Evolutionary conservation across 2,329 filamentous ascomycete genomes (phyloP).

Genomic region (Alternaria arbusti): DNA sequence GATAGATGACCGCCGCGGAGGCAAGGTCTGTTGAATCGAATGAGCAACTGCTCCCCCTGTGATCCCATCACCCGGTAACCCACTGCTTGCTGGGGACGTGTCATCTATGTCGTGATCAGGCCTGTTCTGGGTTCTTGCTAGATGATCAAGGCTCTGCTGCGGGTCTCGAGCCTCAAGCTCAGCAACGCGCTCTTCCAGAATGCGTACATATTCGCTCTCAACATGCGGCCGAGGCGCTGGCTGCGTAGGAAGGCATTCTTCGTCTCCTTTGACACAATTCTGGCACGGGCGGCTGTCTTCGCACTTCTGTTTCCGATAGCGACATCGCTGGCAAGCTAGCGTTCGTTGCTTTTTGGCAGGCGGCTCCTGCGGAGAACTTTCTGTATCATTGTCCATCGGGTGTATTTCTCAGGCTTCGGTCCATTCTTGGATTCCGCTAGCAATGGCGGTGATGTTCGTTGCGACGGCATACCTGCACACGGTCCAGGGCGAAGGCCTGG

Average conservation of each 20-base stretch:
- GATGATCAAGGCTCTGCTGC: slow-evolving; percentile 21
- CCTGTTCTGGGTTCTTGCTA: neutral
- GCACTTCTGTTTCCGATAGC: slow-evolving; percentile 32
- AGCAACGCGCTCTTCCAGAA: slow-evolving; percentile 22
- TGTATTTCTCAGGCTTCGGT: neutral
- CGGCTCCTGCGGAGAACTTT: slow-evolving; percentile 7
- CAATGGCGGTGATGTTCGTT: neutral
- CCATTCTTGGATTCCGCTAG: neutral
- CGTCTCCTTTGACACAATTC: slow-evolving; percentile 80
- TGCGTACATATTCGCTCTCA: slow-evolving; percentile 26
- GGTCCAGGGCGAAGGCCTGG: neutral
- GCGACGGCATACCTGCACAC: neutral
- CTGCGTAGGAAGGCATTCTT: slow-evolving; percentile 61
- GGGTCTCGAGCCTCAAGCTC: slow-evolving; percentile 23
- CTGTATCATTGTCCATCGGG: neutral
- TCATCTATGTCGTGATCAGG: neutral
- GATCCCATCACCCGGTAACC: neutral
- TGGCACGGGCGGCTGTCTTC: slow-evolving; percentile 26
- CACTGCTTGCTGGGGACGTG: slow-evolving; percentile 1
- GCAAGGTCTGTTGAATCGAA: neutral
- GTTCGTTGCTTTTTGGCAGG: slow-evolving; percentile 20
- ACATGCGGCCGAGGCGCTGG: slow-evolving; percentile 16
- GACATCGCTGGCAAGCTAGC: slow-evolving; percentile 63
- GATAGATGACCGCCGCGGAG: slow-evolving; percentile 2
- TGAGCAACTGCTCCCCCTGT: neutral